Base-by-base conservation (phyloP, 78 protist species). In the Dictyostelium capitatum region DNA sequence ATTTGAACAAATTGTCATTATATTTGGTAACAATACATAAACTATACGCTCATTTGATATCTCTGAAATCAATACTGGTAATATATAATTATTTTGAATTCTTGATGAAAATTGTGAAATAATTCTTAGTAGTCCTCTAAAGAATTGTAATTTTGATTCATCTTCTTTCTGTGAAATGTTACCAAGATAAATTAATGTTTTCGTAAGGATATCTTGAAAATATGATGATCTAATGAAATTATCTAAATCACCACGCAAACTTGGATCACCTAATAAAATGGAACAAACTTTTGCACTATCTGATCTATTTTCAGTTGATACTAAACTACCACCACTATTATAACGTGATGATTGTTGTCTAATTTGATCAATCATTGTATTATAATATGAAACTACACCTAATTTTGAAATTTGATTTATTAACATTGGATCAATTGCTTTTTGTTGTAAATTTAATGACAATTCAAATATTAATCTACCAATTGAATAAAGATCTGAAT, bases 111-210 rank as follows among this genome's bases (percentile, higher is more conserved):
- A 87, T 37, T 87, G 93, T 59, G n/a, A 32, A 25, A 87, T 4
- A 1, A 87, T 87, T 20, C 81, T 47, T 1, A 77, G 77, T 3
- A 87, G 43, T 0, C 93, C 93, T 37, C 93, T 20, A 50, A 50
- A 87, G 79, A 87, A 87, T 64, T 77, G 93, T 53, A 87, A 28
- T n/a, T 77, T 74, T 9, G 84, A 77, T 51, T 87, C 93, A 12
- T 87, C 93, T 46, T 87, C 93, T 70, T 87, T 87, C 15, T 87
- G 93, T 17, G 28, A 15, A 12, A 87, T 87, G 28, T 87, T 87
- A 2, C 20, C 43, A 8, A 87, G 75, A 37, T 87, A 87, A 8
- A 87, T 69, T 32, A 87, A 4, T 3, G 93, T 59, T n/a, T 87
- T 87, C 0, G 82, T 80, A 1, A 75, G 25, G 4, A 77, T 51